Conservation (phyloP, 2,329 filamentous ascomycete species). For the Claviceps sp. region DNA sequence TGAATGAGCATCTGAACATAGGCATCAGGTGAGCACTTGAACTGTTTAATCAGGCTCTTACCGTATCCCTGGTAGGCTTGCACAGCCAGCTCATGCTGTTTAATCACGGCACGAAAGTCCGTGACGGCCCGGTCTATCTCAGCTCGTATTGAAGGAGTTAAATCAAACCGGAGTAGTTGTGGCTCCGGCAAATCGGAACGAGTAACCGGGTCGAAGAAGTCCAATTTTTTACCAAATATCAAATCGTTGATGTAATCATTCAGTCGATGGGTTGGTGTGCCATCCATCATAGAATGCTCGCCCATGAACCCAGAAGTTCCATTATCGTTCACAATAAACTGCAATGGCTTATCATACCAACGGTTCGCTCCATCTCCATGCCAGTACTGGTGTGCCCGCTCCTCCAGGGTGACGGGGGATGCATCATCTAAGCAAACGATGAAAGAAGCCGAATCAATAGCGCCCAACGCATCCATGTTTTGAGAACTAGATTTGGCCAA, state of each 20-base stretch:
- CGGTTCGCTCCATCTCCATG: slow-evolving; percentile 91
- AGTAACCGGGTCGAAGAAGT: slow-evolving; percentile 65
- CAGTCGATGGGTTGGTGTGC: slow-evolving; percentile 89
- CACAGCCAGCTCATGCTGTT: slow-evolving; percentile 78
- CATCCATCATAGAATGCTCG: slow-evolving; percentile 99
- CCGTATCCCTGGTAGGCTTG: slow-evolving; percentile 96
- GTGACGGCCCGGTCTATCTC: slow-evolving; percentile 67
- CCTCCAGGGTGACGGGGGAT: slow-evolving; percentile 80
- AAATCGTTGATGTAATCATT: slow-evolving; percentile 89
- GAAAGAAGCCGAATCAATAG: slow-evolving; percentile 82
- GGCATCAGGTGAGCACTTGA: slow-evolving; percentile 94
- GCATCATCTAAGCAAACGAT: slow-evolving; percentile 89
- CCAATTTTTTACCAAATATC: slow-evolving; percentile 89
- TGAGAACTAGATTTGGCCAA: slow-evolving; percentile 63
- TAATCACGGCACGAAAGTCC: slow-evolving; percentile 73
- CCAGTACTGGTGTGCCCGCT: slow-evolving; percentile 95
- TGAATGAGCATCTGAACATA: slow-evolving; percentile 99
- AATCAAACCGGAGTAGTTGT: slow-evolving; percentile 59
- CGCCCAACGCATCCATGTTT: slow-evolving; percentile 66
- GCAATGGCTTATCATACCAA: slow-evolving; percentile 95
- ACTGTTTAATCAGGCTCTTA: slow-evolving; percentile 98
- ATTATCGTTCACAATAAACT: slow-evolving; percentile 98
- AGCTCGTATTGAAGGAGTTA: slow-evolving; percentile 58
- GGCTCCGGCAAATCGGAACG: slow-evolving; percentile 80
- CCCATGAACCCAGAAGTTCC: slow-evolving; percentile 95